Conservation (phyloP, 441 rosid genomes). For the Pelargonium citronellum region DNA sequence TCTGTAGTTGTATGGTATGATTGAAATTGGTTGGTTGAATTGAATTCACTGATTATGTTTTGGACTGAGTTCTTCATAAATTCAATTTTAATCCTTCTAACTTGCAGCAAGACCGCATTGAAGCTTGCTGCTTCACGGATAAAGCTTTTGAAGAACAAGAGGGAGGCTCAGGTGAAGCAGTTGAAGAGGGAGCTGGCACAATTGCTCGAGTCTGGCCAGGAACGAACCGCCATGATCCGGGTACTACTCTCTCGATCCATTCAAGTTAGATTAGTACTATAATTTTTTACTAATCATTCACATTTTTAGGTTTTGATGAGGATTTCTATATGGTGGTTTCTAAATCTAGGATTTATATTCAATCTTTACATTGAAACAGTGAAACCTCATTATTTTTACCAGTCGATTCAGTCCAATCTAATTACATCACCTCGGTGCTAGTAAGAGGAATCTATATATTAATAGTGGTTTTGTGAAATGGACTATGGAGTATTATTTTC, state of each 20-base stretch:
- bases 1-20: too few species aligned
- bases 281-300: too few species aligned
- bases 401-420: too few species aligned
- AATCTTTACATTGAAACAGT: neutral
- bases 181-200: slow-evolving; percentile 73
- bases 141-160: slow-evolving; percentile 74
- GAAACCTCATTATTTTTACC: too few species aligned
- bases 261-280: too few species aligned
- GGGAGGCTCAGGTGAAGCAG: slow-evolving; percentile 60
- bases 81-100: neutral
- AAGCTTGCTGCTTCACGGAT: slow-evolving; percentile 66
- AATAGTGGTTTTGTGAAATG: too few species aligned
- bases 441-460: too few species aligned
- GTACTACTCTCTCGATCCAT: neutral
- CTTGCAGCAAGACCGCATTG: slow-evolving; percentile 68
- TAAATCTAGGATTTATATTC: neutral
- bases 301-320: neutral
- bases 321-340: neutral
- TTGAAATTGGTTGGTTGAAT: neutral
- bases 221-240: slow-evolving; percentile 15
- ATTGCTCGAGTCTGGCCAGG: slow-evolving; percentile 72
- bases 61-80: too few species aligned
- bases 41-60: neutral
- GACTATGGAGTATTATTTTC: too few species aligned
- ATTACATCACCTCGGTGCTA: too few species aligned